Percentiles rank a stretch among this genome's conserved stretches.
These are phyloP conservation scores for Phytophthora sansomeana DNA, from an alignment of 352 stramenopile genomes.

Conservation along the genomic window DNA sequence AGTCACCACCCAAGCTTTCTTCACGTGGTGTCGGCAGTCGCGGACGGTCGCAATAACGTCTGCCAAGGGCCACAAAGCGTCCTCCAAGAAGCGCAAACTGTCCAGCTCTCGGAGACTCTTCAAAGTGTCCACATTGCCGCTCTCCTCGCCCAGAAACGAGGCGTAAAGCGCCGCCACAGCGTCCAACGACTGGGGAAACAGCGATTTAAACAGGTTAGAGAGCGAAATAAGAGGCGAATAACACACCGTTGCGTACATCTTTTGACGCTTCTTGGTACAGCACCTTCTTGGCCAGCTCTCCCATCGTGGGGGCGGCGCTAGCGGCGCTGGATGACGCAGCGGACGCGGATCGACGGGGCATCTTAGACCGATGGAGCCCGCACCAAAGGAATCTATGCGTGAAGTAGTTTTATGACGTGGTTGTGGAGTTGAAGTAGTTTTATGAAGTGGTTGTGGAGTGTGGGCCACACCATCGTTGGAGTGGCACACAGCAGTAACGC, in stretches of 20 bases:
- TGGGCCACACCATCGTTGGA: not conserved
- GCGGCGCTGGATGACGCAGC: conserved; percentile 1
- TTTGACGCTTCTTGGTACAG: conserved; percentile 36
- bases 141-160: conserved; percentile 33
- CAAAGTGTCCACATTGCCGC: conserved; percentile 27
- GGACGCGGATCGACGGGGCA: conserved; percentile 29
- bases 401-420: conserved; percentile 7
- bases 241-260: conserved; percentile 23
- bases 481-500: not conserved
- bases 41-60: conserved; percentile 20
- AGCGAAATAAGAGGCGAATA: not conserved
- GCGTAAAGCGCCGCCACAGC: conserved; percentile 48
- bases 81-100: conserved; percentile 51
- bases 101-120: conserved; percentile 38
- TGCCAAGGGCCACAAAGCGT: conserved; percentile 58
- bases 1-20: conserved; percentile 52
- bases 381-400: conserved; percentile 6
- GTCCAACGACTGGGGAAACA: conserved; percentile 37
- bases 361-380: conserved; percentile 11
- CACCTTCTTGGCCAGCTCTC: conserved; percentile 13
- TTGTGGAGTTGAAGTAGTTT: not conserved
- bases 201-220: conserved; percentile 13
- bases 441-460: not conserved
- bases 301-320: conserved; percentile 14
- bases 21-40: conserved; percentile 45